Evolutionary conservation across 441 rosid species (phyloP), one percentile per base, ranked within the genome.

Genomic region (Jatropha multifida): DNA sequence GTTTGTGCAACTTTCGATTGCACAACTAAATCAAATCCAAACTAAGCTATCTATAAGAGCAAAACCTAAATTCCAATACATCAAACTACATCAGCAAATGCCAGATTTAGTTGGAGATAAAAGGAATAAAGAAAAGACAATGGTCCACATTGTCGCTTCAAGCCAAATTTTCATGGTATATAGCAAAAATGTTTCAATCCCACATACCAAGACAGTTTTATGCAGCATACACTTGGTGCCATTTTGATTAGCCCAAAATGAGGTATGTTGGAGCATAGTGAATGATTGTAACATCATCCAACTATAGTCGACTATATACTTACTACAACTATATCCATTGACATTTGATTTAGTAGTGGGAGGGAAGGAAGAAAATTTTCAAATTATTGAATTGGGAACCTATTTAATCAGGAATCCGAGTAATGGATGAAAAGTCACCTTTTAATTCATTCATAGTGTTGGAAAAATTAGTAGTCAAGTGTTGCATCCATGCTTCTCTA

Each of bases 401-500:
- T 46, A 48, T 58, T 27, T 59, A 8, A 46, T 18, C 49, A 71
- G 12, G 44, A n/a, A 70, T 59, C 8, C 3, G 4, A 1, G 42
- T 13, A 71, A 42, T 44, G 26, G 11, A 59, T 49, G 59, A 26
- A 68, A 48, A 3, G 32, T n/a, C 49, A 18, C 37, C 40, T 41
- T 67, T 14, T 12, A 60, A 13, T 5, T 27, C 17, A 26, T 20
- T 60, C 17, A 26, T 12, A 60, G 2, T 4, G 64, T 27, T 26
- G 27, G 38, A 14, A 60, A 13, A 46, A 14, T 20, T 13, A 46
- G 23, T 4, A 20, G 9, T 46, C 55, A 46, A 6, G 20, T 44
- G n/a, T 67, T 51, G 41, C 44, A 51, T 51, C n/a, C 59, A 49
- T 68, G 71, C 20, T 27, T 68, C 59, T 51, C 23, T 49, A 9